These are phyloP conservation scores for Fraxinus velutina DNA, from an alignment of 305 asterid species.

Conservation along the genomic window DNA sequence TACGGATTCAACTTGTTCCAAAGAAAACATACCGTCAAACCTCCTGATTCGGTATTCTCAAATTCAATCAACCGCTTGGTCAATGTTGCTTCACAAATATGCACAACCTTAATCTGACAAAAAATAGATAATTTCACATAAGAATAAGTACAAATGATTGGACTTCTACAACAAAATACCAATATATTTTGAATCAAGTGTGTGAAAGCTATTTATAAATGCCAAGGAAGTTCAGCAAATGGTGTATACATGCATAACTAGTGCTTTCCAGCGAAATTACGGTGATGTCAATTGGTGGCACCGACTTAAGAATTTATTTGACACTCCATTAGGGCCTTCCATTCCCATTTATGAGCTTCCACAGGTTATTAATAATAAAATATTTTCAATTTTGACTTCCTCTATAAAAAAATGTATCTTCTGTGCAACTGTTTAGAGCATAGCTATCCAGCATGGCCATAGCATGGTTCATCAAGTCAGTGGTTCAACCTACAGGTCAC, in stretches of 20 bases:
- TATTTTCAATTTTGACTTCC: background rate
- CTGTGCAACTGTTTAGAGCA: background rate
- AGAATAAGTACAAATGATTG: slow-evolving; percentile 3
- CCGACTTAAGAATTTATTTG: background rate
- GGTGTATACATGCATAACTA: slow-evolving; percentile 8
- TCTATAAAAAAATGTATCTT: background rate
- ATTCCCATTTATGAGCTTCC: background rate
- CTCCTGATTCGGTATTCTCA: slow-evolving; percentile 79
- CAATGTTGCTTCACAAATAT: slow-evolving; percentile 82
- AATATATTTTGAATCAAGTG: background rate
- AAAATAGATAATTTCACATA: slow-evolving; percentile 8
- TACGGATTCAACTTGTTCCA: background rate
- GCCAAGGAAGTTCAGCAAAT: background rate
- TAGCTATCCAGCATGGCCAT: background rate
- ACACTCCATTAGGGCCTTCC: background rate
- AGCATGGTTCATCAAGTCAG: background rate
- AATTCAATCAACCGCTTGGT: slow-evolving; percentile 84
- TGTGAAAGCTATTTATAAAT: background rate
- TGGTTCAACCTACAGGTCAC: background rate
- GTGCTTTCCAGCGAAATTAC: background rate
- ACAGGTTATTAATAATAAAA: background rate
- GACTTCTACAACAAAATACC: slow-evolving; percentile 3
- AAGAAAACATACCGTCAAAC: slow-evolving; percentile 62
- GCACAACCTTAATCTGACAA: slow-evolving; percentile 69
- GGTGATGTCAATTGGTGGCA: background rate